phyloP scores from a whole-genome alignment of 257 asterid species.

The Verbena officinalis region DNA sequence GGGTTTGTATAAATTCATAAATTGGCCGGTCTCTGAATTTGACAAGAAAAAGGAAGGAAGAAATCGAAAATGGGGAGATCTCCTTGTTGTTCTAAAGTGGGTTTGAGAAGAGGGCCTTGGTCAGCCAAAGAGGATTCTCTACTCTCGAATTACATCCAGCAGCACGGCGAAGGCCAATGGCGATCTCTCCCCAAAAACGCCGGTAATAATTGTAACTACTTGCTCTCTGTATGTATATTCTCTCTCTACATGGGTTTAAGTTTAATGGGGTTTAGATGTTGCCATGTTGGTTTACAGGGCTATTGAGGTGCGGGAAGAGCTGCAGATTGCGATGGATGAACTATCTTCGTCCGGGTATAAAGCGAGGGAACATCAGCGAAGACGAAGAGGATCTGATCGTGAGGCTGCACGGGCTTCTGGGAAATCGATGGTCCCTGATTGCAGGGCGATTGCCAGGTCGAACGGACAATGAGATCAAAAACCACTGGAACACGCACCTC shows the following conservation, averaged over 20 bases:
- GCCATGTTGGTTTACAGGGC: slow-evolving; percentile 36
- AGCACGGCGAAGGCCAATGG: slow-evolving; percentile 53
- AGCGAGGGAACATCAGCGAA: slow-evolving; percentile 58
- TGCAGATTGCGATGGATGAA: slow-evolving; percentile 83
- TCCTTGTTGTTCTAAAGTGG: slow-evolving; percentile 50
- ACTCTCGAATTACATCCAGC: slow-evolving; percentile 35
- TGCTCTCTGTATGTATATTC: too few relatives aligned
- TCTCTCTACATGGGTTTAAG: too few relatives aligned
- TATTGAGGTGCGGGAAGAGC: slow-evolving; percentile 80
- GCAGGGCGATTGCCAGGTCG: slow-evolving; percentile 82
- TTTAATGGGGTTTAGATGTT: too few relatives aligned
- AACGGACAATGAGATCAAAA: slow-evolving; percentile 80
- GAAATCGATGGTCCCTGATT: slow-evolving; percentile 81
- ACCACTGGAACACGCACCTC: slow-evolving; percentile 72
- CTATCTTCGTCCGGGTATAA: slow-evolving; percentile 73
- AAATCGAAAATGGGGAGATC: slow-evolving; percentile 48
- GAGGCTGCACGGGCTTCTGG: slow-evolving; percentile 61
- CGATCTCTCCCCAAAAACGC: slow-evolving; percentile 48
- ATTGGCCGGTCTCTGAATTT: too few relatives aligned
- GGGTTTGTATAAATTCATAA: background rate
- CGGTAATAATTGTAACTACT: slow-evolving; percentile 23
- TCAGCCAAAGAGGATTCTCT: slow-evolving; percentile 41
- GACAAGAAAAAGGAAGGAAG: background rate
- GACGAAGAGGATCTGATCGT: slow-evolving; percentile 76
- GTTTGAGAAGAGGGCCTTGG: slow-evolving; percentile 47